phyloP scores from a whole-genome alignment of 495 filamentous ascomycete genomes.

The Parachaetomium inaequale region DNA sequence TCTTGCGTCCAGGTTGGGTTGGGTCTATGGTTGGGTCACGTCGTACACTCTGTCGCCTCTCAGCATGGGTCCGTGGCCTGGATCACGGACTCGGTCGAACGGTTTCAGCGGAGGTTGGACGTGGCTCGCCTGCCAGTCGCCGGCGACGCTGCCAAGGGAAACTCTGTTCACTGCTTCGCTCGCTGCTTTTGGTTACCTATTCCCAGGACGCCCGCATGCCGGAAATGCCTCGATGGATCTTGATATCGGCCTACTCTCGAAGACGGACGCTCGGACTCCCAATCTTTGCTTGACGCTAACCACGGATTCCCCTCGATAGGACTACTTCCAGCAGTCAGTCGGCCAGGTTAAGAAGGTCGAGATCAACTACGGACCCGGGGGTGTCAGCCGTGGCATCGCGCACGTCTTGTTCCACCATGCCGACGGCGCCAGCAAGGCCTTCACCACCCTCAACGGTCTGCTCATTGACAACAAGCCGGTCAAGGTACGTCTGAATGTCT shows the following conservation, averaged over 20 bases:
- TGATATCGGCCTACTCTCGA: slow-evolving; percentile 22
- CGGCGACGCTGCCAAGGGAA: slow-evolving; percentile 21
- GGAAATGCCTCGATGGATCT: slow-evolving; percentile 14
- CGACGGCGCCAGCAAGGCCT: slow-evolving; percentile 76
- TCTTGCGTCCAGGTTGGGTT: slow-evolving; percentile 8
- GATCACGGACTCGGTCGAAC: slow-evolving; percentile 18
- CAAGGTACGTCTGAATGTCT: slow-evolving; percentile 56
- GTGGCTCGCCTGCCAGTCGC: slow-evolving; percentile 30
- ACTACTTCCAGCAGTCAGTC: slow-evolving; percentile 87
- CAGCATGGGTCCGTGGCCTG: slow-evolving; percentile 9
- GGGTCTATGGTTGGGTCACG: slow-evolving; percentile 13
- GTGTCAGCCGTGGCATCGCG: slow-evolving; percentile 83
- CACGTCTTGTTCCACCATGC: slow-evolving; percentile 64
- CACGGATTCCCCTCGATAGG: slow-evolving; percentile 58
- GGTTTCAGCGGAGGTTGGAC: slow-evolving; percentile 20
- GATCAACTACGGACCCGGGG: slow-evolving; percentile 88
- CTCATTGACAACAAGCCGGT: slow-evolving; percentile 85
- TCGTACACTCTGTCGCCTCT: slow-evolving; percentile 16
- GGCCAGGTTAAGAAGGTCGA: slow-evolving; percentile 84
- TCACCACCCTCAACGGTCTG: slow-evolving; percentile 76
- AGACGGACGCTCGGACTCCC: slow-evolving; percentile 18
- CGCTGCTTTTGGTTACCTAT: slow-evolving; percentile 25
- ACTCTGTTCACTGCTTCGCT: slow-evolving; percentile 37
- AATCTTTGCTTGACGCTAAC: slow-evolving; percentile 35
- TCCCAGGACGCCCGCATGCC: slow-evolving; percentile 3